These are phyloP conservation scores for Spathaspora arborariae DNA, from an alignment of 805 yeast genomes.

Conservation along the genomic window DNA sequence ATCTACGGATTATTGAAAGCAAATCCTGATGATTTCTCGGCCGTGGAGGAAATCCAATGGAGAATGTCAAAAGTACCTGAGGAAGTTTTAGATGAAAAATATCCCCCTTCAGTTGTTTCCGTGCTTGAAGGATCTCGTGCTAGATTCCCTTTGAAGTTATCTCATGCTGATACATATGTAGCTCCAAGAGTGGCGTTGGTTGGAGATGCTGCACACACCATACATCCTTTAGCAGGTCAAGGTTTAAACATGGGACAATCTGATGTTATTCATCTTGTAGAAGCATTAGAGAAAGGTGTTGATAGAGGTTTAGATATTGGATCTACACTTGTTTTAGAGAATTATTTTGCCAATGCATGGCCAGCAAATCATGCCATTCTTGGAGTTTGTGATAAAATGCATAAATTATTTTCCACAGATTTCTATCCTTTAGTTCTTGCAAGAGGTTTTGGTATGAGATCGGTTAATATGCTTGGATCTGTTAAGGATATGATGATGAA, in stretches of 20 bases:
- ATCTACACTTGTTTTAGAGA: conserved; percentile 71
- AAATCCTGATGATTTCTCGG: conserved; percentile 41
- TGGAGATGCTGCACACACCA: conserved; percentile 98
- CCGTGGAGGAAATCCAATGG: conserved; percentile 71
- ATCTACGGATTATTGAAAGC: conserved; percentile 45
- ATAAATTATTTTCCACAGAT: conserved; percentile 78
- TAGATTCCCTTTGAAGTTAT: conserved; percentile 79
- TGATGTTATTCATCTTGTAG: conserved; percentile 72
- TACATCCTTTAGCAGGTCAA: conserved; percentile 97
- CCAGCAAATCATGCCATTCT: conserved; percentile 74
- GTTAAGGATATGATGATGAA: conserved; percentile 69
- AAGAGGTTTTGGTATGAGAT: conserved; percentile 72
- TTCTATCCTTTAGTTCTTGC: conserved; percentile 68
- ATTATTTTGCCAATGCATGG: conserved; percentile 80
- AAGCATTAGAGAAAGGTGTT: conserved; percentile 66
- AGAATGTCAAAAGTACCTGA: conserved; percentile 45
- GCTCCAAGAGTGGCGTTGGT: conserved; percentile 85
- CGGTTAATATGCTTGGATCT: conserved; percentile 59
- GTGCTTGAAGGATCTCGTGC: conserved; percentile 70
- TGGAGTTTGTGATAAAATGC: conserved; percentile 89
- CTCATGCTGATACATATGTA: conserved; percentile 88
- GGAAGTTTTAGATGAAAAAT: conserved; percentile 51
- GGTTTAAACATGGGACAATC: conserved; percentile 97
- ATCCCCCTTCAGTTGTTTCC: conserved; percentile 62
- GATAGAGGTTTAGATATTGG: conserved; percentile 88